Conservation (phyloP, 371 early-diverging fungal genomes). For the Rhizopus delemar region DNA sequence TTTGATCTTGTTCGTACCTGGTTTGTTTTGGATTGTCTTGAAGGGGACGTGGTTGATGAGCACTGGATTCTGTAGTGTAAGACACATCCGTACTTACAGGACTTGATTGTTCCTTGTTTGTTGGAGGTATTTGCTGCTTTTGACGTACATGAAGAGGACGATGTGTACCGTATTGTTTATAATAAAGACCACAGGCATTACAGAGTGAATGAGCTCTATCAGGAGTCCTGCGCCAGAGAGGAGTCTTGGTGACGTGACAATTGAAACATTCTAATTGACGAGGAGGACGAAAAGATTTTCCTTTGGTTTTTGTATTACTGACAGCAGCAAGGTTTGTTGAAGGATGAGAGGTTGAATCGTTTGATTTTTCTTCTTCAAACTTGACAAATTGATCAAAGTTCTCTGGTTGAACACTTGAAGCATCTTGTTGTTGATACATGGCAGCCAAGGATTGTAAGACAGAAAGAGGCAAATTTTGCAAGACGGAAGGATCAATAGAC, state of each 20-base stretch:
- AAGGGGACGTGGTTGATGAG: constrained; percentile 21
- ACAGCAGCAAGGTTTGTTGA: constrained; percentile 8
- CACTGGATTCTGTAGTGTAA: constrained; percentile 5
- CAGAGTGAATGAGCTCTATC: constrained; percentile 77
- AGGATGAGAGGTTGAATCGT: constrained; percentile 14
- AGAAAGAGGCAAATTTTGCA: constrained; percentile 38
- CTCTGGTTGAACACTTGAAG: constrained; percentile 1
- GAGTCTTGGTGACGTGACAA: constrained; percentile 77
- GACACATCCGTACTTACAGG: not conserved
- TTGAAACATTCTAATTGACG: constrained; percentile 79
- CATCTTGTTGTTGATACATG: constrained; percentile 30
- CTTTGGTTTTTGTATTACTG: constrained; percentile 15
- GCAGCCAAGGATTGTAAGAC: constrained; percentile 30
- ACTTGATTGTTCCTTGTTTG: constrained; percentile 11
- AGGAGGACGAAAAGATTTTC: constrained; percentile 35
- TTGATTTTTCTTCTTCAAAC: constrained; percentile 31
- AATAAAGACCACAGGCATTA: constrained; percentile 86
- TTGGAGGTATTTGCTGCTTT: constrained; percentile 39
- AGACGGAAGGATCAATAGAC: constrained; percentile 28
- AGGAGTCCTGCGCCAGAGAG: constrained; percentile 83
- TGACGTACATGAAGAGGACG: constrained; percentile 68
- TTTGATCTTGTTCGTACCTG: constrained; percentile 79
- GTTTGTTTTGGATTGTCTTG: constrained; percentile 23
- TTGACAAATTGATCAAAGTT: constrained; percentile 40
- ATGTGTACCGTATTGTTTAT: constrained; percentile 71